A percentile compares a stretch with the other conserved stretches of the same genome.
Evolutionary conservation across 2,329 filamentous ascomycete species (phyloP).

Genomic region (Penicillium janthinellum): DNA sequence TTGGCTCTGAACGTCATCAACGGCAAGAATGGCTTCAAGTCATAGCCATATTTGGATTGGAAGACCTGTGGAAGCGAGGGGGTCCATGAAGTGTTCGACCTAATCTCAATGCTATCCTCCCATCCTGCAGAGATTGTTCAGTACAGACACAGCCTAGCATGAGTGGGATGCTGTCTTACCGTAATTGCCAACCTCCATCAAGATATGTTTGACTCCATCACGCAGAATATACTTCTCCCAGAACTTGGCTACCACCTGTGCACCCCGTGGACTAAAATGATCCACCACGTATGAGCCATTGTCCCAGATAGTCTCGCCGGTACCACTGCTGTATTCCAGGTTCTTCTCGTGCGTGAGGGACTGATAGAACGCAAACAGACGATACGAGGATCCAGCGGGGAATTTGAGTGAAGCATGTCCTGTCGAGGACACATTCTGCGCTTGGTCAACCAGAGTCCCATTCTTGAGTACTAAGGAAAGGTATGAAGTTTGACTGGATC

Average conservation of each 20-base stretch:
- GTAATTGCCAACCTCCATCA: conserved; percentile 41
- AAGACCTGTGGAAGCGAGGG: conserved; percentile 34
- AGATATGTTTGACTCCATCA: conserved; percentile 31
- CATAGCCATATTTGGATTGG: conserved; percentile 36
- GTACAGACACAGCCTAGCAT: too few species aligned
- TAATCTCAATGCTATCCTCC: conserved; percentile 37
- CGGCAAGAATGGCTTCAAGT: conserved; percentile 36
- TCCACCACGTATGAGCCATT: conserved; percentile 45
- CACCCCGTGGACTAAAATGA: conserved; percentile 44
- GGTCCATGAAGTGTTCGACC: conserved; percentile 42
- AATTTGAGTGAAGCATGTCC: conserved; percentile 14
- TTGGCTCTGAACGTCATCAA: conserved; percentile 33
- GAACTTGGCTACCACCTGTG: conserved; percentile 39
- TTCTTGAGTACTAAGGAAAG: conserved; percentile 13
- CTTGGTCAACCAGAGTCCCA: conserved; percentile 10
- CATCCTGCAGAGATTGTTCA: conserved; percentile 12
- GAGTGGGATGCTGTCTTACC: conserved; percentile 6
- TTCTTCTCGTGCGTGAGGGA: conserved; percentile 22
- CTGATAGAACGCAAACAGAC: conserved; percentile 24
- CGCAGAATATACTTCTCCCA: conserved; percentile 44
- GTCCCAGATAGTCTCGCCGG: conserved; percentile 27
- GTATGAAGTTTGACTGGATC: conserved; percentile 8
- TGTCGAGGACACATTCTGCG: conserved; percentile 6
- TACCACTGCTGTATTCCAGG: conserved; percentile 29
- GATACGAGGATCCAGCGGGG: conserved; percentile 1